phyloP scores from a whole-genome alignment of 164 flowering plant genomes.

The Nymphaea colorata region DNA sequence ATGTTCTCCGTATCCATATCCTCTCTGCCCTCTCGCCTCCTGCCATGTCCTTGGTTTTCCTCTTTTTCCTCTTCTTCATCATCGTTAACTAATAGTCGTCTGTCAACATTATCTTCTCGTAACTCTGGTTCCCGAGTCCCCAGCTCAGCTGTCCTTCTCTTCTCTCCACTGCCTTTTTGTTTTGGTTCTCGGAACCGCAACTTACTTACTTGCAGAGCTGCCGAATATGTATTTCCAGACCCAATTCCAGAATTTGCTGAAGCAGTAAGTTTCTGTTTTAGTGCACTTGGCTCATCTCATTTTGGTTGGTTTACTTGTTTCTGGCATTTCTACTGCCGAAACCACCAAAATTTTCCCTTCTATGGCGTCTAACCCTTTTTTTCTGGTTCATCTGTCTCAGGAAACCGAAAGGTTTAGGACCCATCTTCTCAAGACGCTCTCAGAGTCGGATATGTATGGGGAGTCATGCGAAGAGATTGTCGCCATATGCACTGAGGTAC shows the following conservation, averaged over 20 bases:
- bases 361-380: not conserved
- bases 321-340: not conserved
- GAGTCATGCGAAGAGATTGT: slow-evolving; percentile 21
- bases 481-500: slow-evolving; percentile 23
- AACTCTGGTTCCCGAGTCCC: not conserved
- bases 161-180: not conserved
- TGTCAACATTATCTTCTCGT: not conserved
- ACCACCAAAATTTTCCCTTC: not conserved
- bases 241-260: slow-evolving; percentile 93
- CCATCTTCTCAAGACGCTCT: slow-evolving; percentile 20
- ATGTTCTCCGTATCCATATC: not conserved
- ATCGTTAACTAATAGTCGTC: not conserved
- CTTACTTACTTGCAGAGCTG: slow-evolving; percentile 36
- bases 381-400: slow-evolving; percentile 5
- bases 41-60: not conserved
- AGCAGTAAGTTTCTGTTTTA: slow-evolving; percentile 25
- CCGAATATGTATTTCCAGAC: slow-evolving; percentile 84
- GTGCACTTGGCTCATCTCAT: not conserved
- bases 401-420: slow-evolving; percentile 22
- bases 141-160: not conserved
- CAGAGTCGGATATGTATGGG: slow-evolving; percentile 23
- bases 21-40: not conserved
- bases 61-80: not conserved
- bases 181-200: not conserved
- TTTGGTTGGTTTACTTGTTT: not conserved